Evolutionary conservation across 345 rosid genomes (phyloP), one percentile per base, ranked within the genome.

Genomic region (Corchorus olitorius): DNA sequence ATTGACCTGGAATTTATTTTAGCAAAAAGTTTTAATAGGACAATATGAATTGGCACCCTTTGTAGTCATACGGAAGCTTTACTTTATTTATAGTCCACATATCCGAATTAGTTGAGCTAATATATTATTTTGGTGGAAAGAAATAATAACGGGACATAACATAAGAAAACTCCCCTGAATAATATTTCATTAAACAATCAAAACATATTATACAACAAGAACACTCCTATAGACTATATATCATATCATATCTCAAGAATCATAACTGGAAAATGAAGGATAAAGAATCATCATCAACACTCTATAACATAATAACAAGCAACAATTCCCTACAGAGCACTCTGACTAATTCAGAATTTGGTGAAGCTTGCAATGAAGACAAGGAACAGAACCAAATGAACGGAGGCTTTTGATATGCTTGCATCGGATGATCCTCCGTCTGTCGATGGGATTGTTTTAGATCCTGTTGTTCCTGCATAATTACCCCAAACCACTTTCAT

Each of bases 291-390:
- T 41, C 52, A 56, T 19, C 52, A 35, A 54, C 16, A 5, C 4
- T 9, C 37, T 27, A 27, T 27, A 27, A 27, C 27, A 27, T 27
- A 27, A 27, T 9, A 39, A 71, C 75, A 39, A 33, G 39, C n/a
- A 59, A 58, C n/a, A 55, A 16, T 71, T 49, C 19, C 19, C 73
- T 49, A 8, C 46, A 16, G 58, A 37, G 43, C 3, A 20, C 64
- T 11, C 63, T 39, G 39, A 16, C 62, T 39, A 19, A 16, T 52
- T 75, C 78, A 66, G 56, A 66, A 66, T 66, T n/a, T 67, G 77
- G 48, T 37, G 35, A 64, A 6, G 11, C 34, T 61, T 19, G 65
- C 78, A 39, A 76, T 15, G 73, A 56, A 67, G 65, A 76, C 2
- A 27, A 76, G 45, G 58, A 7, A 66, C 45, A 76, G 43, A 43